phyloP scores from a whole-genome alignment of 2,329 filamentous ascomycete genomes.

The Elsinoe necatrix region DNA sequence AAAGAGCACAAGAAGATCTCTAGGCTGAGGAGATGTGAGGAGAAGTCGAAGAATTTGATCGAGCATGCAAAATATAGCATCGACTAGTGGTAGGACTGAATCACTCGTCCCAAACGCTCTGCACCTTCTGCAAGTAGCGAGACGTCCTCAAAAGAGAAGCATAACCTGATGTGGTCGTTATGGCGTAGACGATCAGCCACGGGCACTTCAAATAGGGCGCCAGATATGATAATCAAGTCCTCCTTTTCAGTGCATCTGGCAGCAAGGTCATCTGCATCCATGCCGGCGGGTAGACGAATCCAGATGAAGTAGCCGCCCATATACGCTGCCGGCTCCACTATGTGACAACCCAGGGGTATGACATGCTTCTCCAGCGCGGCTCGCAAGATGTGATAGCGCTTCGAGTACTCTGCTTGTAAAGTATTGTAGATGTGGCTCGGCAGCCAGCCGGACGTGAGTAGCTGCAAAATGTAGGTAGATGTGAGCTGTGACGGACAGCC shows the following conservation, averaged over 20 bases:
- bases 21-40: background rate
- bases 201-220: slow-evolving; percentile 57
- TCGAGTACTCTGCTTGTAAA: slow-evolving; percentile 49
- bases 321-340: slow-evolving; percentile 38
- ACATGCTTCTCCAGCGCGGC: slow-evolving; percentile 52
- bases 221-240: slow-evolving; percentile 59
- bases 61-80: background rate
- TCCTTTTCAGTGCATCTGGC: slow-evolving; percentile 52
- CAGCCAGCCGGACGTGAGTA: slow-evolving; percentile 45
- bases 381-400: slow-evolving; percentile 48
- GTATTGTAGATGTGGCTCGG: slow-evolving; percentile 45
- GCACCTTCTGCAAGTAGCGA: slow-evolving; percentile 59
- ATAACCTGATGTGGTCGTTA: slow-evolving; percentile 53
- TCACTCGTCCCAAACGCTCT: background rate
- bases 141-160: slow-evolving; percentile 65
- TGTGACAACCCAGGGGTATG: slow-evolving; percentile 52
- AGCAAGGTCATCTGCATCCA: slow-evolving; percentile 50
- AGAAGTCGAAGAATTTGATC: background rate
- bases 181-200: slow-evolving; percentile 46
- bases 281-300: slow-evolving; percentile 52
- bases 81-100: background rate
- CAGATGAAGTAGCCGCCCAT: slow-evolving; percentile 84
- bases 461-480: slow-evolving; percentile 48
- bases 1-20: background rate
- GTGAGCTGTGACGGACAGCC: slow-evolving; percentile 53